Evolutionary conservation across 306 rosid genomes (phyloP).

Genomic region (Abrus precatorius): DNA sequence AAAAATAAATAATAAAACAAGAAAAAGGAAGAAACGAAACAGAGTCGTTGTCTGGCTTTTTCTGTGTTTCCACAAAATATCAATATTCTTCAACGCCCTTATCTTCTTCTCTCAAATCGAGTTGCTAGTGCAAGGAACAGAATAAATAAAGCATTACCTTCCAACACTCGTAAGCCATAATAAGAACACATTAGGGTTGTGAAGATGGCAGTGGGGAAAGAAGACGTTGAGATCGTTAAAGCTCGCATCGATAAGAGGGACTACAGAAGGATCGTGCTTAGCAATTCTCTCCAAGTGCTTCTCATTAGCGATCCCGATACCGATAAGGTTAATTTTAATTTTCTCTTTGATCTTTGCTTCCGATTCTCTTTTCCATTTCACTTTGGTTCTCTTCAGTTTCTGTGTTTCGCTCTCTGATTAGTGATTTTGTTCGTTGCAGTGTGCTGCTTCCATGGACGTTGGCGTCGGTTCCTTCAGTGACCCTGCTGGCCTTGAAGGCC

Average conservation of each 20-base stretch:
- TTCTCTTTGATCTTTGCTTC: background rate
- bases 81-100: background rate
- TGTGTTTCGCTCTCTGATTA: background rate
- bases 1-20: background rate
- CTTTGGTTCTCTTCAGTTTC: background rate
- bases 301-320: constrained; percentile 89
- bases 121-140: background rate
- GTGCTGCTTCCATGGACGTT: constrained; percentile 98
- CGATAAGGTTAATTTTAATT: constrained; percentile 67
- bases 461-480: constrained; percentile 87
- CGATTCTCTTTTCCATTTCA: background rate
- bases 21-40: background rate
- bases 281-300: constrained; percentile 78
- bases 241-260: constrained; percentile 81
- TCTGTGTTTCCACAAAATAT: background rate
- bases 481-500: constrained; percentile 92
- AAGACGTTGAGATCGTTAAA: constrained; percentile 66
- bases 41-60: background rate
- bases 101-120: background rate
- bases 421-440: constrained; percentile 51
- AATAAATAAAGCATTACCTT: background rate
- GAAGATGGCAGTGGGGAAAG: constrained; percentile 69
- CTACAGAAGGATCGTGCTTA: constrained; percentile 78
- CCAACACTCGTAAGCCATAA: background rate
- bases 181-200: background rate